phyloP scores from a whole-genome alignment of 2,329 filamentous ascomycete species.

The Chaetomiaceae sp. region DNA sequence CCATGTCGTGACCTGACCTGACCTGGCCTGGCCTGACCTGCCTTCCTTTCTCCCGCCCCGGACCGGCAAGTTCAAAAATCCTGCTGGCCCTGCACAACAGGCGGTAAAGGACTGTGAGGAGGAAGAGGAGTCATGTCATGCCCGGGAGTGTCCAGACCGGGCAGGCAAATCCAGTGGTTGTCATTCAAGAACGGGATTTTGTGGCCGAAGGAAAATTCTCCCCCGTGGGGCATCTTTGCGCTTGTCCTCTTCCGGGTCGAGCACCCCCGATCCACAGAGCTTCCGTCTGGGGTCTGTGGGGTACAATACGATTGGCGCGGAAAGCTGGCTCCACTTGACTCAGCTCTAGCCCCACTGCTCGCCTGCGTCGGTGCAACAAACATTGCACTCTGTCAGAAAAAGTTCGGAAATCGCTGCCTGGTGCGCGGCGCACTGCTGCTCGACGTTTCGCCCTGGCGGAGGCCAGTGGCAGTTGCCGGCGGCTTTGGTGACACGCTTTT shows the following conservation, averaged over 20 bases:
- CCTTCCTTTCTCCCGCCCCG: background rate
- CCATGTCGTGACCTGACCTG: conserved; percentile 3
- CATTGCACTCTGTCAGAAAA: background rate
- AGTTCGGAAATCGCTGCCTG: conserved; percentile 10
- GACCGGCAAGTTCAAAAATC: background rate
- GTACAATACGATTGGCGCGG: conserved; percentile 15
- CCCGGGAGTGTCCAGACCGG: conserved; percentile 1
- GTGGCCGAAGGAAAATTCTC: conserved; percentile 14
- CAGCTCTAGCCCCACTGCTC: conserved; percentile 13
- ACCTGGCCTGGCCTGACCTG: no score
- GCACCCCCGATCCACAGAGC: conserved; percentile 10
- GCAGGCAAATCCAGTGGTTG: background rate
- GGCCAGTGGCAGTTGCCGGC: background rate
- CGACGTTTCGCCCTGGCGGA: conserved; percentile 2
- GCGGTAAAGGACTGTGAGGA: conserved; percentile 11
- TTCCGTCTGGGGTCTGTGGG: conserved; percentile 22
- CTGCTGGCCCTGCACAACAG: conserved; percentile 1
- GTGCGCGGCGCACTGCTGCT: conserved; percentile 11
- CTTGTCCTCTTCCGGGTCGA: conserved; percentile 14
- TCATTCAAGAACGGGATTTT: background rate
- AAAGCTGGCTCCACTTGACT: conserved; percentile 3
- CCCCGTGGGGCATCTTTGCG: conserved; percentile 19
- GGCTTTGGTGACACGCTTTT: conserved; percentile 1
- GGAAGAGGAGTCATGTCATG: background rate
- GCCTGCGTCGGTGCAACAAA: background rate